Evolutionary conservation across 192 early-diverging fungal genomes (phyloP).

Genomic region (Entomortierella chlamydospora): DNA sequence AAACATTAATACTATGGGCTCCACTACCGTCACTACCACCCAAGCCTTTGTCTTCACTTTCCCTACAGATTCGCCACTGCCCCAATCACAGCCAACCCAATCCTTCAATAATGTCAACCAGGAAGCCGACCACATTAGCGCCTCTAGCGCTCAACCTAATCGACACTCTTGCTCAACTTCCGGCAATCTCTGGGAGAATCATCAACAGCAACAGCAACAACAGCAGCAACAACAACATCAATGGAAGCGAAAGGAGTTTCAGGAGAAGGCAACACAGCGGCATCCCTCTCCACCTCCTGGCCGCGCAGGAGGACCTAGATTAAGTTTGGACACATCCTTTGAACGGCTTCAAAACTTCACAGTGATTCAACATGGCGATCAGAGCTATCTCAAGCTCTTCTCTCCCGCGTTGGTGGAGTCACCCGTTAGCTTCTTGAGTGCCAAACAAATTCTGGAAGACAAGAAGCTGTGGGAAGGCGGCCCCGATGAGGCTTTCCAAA

Average conservation of each 20-base stretch:
- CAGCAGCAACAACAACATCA: constrained; percentile 11
- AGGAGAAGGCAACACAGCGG: constrained; percentile 3
- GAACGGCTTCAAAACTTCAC: constrained; percentile 30
- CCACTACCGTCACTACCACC: neutral
- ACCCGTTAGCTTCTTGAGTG: constrained; percentile 35
- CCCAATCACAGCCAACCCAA: neutral
- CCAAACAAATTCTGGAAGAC: constrained; percentile 26
- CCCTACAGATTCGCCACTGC: neutral
- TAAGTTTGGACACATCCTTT: constrained; percentile 48
- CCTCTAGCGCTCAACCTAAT: constrained; percentile 14
- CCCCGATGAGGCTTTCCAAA: constrained; percentile 45
- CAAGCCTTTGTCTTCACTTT: constrained; percentile 9
- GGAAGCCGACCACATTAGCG: neutral
- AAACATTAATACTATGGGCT: constrained; percentile 2
- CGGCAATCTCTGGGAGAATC: constrained; percentile 32
- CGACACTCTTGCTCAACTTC: constrained; percentile 34
- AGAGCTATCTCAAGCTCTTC: constrained; percentile 49
- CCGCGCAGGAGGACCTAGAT: constrained; percentile 14
- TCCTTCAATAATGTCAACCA: neutral
- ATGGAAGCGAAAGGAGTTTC: constrained; percentile 7
- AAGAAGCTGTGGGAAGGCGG: constrained; percentile 49
- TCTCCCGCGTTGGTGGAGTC: constrained; percentile 40
- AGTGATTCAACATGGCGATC: constrained; percentile 32
- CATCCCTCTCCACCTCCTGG: neutral
- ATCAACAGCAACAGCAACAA: constrained; percentile 34